Evolutionary conservation across 495 filamentous ascomycete species (phyloP).

Genomic region (Peziza echinospora): DNA sequence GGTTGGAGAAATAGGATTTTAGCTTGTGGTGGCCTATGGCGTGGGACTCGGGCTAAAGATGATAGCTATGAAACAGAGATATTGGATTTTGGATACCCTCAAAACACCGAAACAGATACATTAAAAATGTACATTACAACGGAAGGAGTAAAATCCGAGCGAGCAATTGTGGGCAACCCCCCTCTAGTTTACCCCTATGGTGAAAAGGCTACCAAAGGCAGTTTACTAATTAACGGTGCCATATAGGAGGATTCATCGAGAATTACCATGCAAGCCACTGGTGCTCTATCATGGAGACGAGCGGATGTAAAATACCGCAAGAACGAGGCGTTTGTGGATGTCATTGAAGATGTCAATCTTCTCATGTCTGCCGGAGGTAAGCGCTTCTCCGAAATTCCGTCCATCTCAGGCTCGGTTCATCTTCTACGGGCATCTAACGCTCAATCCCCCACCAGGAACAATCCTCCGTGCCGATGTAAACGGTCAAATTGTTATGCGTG

Average conservation of each 20-base stretch:
- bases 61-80: constrained; percentile 52
- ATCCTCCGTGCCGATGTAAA: constrained; percentile 93
- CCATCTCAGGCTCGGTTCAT: too few relatives aligned
- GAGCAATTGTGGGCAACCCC: constrained; percentile 34
- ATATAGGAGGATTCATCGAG: constrained; percentile 61
- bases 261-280: constrained; percentile 98
- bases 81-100: constrained; percentile 96
- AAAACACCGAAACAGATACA: constrained; percentile 97
- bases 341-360: constrained; percentile 98
- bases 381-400: too few relatives aligned
- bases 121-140: constrained; percentile 99
- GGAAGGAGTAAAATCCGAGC: constrained; percentile 92
- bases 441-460: too few relatives aligned
- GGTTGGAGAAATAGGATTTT: neutral
- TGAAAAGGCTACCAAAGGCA: neutral
- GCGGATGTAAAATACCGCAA: constrained; percentile 97
- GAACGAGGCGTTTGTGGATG: constrained; percentile 97
- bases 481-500: constrained; percentile 96
- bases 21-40: too few relatives aligned
- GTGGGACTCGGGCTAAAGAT: too few relatives aligned
- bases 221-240: neutral
- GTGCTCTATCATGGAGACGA: constrained; percentile 87
- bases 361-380: constrained; percentile 65
- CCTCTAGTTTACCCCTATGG: too few relatives aligned
- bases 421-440: too few relatives aligned